phyloP scores from a whole-genome alignment of 2,329 filamentous ascomycete genomes.

The Purpureocillium takamizusanense region DNA sequence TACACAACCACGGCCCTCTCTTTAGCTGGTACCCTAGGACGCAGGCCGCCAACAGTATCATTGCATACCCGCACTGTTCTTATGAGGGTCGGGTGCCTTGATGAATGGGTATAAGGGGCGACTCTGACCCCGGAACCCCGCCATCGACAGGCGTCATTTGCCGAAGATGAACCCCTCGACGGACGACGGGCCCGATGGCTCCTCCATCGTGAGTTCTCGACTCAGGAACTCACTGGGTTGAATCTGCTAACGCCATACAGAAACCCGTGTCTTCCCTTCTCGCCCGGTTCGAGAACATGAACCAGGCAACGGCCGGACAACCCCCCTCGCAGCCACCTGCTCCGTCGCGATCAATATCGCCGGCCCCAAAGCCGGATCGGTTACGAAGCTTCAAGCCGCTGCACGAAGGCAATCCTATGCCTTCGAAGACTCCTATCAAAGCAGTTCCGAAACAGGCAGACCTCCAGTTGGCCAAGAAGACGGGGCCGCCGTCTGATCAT shows the following conservation, averaged over 20 bases:
- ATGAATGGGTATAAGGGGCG: slow-evolving; percentile 6
- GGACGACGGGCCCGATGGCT: slow-evolving; percentile 59
- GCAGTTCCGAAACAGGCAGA: slow-evolving; percentile 17
- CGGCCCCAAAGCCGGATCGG: slow-evolving; percentile 33
- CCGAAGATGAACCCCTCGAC: slow-evolving; percentile 20
- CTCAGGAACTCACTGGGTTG: not conserved
- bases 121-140: slow-evolving; percentile 3
- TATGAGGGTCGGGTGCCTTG: not conserved
- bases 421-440: slow-evolving; percentile 6
- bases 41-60: too few relatives aligned
- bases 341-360: slow-evolving; percentile 24
- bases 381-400: slow-evolving; percentile 30
- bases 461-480: slow-evolving; percentile 6
- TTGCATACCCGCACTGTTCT: not conserved
- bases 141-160: slow-evolving; percentile 14
- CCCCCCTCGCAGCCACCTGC: slow-evolving; percentile 13
- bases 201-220: slow-evolving; percentile 55
- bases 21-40: too few relatives aligned
- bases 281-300: slow-evolving; percentile 72
- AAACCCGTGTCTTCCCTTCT: slow-evolving; percentile 75
- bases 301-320: slow-evolving; percentile 12
- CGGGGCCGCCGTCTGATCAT: too few relatives aligned
- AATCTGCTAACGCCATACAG: slow-evolving; percentile 27
- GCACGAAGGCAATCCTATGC: slow-evolving; percentile 17
- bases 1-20: too few relatives aligned